phyloP scores from a whole-genome alignment of 1,284 basidiomycete genomes.

The Neonothopanus nambi region DNA sequence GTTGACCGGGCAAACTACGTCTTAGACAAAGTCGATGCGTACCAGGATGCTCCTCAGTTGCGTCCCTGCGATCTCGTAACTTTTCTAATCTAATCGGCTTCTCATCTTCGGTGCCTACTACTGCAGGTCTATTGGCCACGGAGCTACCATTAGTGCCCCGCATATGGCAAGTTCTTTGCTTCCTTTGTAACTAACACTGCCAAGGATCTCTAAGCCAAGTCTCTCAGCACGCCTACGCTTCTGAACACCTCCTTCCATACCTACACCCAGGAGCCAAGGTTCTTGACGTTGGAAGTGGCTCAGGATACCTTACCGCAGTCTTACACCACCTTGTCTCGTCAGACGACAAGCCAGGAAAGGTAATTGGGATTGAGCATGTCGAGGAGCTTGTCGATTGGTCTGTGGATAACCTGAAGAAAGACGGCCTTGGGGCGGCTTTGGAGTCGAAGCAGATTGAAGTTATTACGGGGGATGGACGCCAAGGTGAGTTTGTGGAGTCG shows the following conservation, averaged over 20 bases:
- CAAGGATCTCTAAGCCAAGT: slow-evolving; percentile 7
- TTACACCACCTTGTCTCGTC: slow-evolving; percentile 70
- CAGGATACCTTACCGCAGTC: slow-evolving; percentile 77
- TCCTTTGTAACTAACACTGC: slow-evolving; percentile 9
- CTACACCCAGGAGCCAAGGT: slow-evolving; percentile 71
- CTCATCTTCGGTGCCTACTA: neutral
- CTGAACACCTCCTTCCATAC: slow-evolving; percentile 71
- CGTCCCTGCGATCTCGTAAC: too few relatives aligned
- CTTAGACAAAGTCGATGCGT: slow-evolving; percentile 51
- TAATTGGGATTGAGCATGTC: slow-evolving; percentile 94
- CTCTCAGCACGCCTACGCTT: slow-evolving; percentile 77
- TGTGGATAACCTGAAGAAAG: slow-evolving; percentile 63
- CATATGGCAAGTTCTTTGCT: slow-evolving; percentile 69
- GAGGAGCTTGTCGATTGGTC: slow-evolving; percentile 75
- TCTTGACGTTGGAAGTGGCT: slow-evolving; percentile 82
- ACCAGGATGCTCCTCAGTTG: slow-evolving; percentile 80
- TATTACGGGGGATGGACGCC: slow-evolving; percentile 79
- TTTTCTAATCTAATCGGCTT: neutral
- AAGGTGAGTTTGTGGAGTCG: slow-evolving; percentile 44
- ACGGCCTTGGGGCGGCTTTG: slow-evolving; percentile 62
- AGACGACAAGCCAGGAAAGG: slow-evolving; percentile 47
- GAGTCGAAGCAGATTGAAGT: slow-evolving; percentile 59
- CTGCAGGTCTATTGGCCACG: slow-evolving; percentile 69
- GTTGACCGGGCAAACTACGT: slow-evolving; percentile 82
- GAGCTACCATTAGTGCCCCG: slow-evolving; percentile 88